Evolutionary conservation across 441 rosid genomes (phyloP).

Genomic region (Pelargonium exstipulatum): DNA sequence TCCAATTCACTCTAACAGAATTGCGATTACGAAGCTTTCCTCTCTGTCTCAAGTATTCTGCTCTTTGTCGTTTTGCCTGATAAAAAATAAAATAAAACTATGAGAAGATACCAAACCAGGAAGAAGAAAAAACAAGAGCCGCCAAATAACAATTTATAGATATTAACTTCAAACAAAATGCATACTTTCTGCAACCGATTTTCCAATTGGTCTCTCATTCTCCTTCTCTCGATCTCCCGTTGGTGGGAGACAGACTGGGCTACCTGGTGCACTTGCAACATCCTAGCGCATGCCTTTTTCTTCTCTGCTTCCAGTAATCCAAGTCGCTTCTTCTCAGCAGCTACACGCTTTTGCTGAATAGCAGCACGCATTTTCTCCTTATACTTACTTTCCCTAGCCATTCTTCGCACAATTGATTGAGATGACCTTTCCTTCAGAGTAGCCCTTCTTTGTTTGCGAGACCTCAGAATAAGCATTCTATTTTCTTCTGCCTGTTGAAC

Average conservation of each 20-base stretch:
- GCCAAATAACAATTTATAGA: not conserved
- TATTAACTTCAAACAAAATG: constrained; percentile 12
- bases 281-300: constrained; percentile 74
- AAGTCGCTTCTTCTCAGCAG: constrained; percentile 89
- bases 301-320: constrained; percentile 87
- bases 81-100: constrained; percentile 5
- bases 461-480: constrained; percentile 78
- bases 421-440: constrained; percentile 73
- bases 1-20: constrained; percentile 40
- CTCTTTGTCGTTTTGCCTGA: constrained; percentile 84
- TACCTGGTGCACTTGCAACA: constrained; percentile 61
- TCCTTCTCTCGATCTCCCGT: constrained; percentile 87
- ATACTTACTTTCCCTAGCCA: constrained; percentile 80
- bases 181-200: constrained; percentile 77
- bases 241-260: constrained; percentile 67
- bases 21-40: constrained; percentile 40
- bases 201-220: constrained; percentile 75
- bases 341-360: constrained; percentile 77
- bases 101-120: constrained; percentile 12
- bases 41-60: constrained; percentile 87
- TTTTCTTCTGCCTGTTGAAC: constrained; percentile 88
- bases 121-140: constrained; percentile 8
- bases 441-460: constrained; percentile 69
- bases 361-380: constrained; percentile 81
- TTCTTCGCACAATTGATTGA: constrained; percentile 69